Base-by-base conservation (phyloP, 1,284 basidiomycete species). In the Apiotrichum gamsii region DNA sequence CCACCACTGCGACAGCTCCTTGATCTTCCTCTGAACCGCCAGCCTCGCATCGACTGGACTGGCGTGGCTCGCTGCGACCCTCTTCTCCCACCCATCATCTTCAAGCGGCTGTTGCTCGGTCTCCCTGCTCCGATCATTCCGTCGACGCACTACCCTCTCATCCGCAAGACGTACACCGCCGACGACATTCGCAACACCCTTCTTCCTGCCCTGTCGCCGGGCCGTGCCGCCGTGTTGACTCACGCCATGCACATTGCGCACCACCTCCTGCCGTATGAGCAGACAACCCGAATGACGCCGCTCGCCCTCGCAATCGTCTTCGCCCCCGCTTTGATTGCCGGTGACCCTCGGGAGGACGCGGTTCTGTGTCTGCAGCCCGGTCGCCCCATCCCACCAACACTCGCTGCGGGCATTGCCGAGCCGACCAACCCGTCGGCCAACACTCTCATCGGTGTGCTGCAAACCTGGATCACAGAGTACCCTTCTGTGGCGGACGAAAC, bases 341-440 rank as follows among this genome's bases (percentile, higher is more conserved):
- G 61, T 6, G 58, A 69, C 39, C 53, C 61, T 8, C 36, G 65
- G 6, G 60, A 61, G 42, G 69, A 71, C 45, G 57, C 61, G 8
- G 49, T 48, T 14, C 46, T 71, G 47, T 65, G 66, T 36, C 39
- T 66, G 20, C 53, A 53, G 15, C 58, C 62, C 1, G 60, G 61
- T 30, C 44, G 9, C 35, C 10, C n/a, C 39, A 31, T 11, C 20
- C 43, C 32, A 54, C 39, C 13, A 36, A 60, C 51, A 21, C 35
- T 25, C 23, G 13, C 28, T 25, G 21, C 9, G 30, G 32, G 18
- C 29, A 19, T 21, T 20, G 32, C 21, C 62, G 58, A 5, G 28
- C 29, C 15, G 25, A 34, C 32, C 21, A 45, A 31, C 20, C 46
- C 3, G 20, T 34, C 35, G 19, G 42, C 29, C 18, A 42, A 39